These are phyloP conservation scores for Penicillium sp. DNA, from an alignment of 2,329 filamentous ascomycete species.

Conservation along the genomic window DNA sequence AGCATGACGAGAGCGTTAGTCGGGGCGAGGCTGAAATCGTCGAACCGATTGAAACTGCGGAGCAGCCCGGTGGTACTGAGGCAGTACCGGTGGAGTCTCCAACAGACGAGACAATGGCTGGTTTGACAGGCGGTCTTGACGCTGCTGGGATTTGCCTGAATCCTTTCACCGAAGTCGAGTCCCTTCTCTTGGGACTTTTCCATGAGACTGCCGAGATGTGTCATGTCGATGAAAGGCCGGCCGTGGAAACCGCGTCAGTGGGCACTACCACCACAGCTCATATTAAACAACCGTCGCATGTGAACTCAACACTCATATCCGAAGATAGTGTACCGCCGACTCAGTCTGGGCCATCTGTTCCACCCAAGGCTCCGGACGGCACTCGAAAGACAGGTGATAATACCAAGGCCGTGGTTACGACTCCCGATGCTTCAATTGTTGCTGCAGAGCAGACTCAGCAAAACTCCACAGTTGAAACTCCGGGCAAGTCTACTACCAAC, in stretches of 20 bases:
- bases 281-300: conserved; percentile 18
- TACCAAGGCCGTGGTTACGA: conserved; percentile 13
- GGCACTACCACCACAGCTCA: conserved; percentile 15
- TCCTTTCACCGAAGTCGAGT: conserved; percentile 13
- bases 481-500: conserved; percentile 20
- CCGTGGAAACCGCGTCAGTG: conserved; percentile 12
- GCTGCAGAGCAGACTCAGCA: conserved; percentile 21
- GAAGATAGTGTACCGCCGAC: conserved; percentile 7
- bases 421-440: conserved; percentile 16
- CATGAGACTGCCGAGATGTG: conserved; percentile 13
- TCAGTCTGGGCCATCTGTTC: conserved; percentile 5
- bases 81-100: conserved; percentile 20
- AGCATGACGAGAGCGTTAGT: conserved; percentile 72
- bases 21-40: conserved; percentile 61
- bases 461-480: conserved; percentile 24
- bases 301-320: conserved; percentile 8
- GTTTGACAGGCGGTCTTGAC: neutral
- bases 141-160: conserved; percentile 17
- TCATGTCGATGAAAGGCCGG: conserved; percentile 17
- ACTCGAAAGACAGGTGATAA: conserved; percentile 21
- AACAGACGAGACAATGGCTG: conserved; percentile 26
- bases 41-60: conserved; percentile 36
- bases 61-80: conserved; percentile 15
- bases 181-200: conserved; percentile 9
- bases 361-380: conserved; percentile 17